Conservation (phyloP, 768 basidiomycete species). For the Mycena olivaceomarginata region DNA sequence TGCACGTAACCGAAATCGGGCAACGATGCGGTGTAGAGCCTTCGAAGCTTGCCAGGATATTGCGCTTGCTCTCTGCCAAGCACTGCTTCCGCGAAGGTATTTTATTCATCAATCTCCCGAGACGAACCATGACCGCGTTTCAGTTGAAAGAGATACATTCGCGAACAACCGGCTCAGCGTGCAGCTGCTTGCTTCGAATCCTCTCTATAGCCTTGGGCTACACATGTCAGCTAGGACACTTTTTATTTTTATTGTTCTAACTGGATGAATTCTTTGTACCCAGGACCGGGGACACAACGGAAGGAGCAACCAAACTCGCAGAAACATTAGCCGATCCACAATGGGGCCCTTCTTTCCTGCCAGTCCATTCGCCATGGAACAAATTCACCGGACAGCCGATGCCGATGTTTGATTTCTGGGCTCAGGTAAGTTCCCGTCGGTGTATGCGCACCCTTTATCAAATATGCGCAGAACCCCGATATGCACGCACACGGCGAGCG, state of each 20-base stretch:
- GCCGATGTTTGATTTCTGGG: slow-evolving; percentile 43
- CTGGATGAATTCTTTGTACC: not conserved
- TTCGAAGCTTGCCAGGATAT: slow-evolving; percentile 51
- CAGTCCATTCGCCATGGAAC: slow-evolving; percentile 39
- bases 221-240: slow-evolving; percentile 28
- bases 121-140: not conserved
- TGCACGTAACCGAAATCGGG: slow-evolving; percentile 49
- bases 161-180: slow-evolving; percentile 52
- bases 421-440: slow-evolving; percentile 13
- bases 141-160: slow-evolving; percentile 49
- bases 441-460: not conserved
- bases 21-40: slow-evolving; percentile 44
- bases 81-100: slow-evolving; percentile 55
- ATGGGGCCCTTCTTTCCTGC: slow-evolving; percentile 41
- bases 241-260: not conserved
- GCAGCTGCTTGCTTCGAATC: slow-evolving; percentile 41
- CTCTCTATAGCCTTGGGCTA: slow-evolving; percentile 41
- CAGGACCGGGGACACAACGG: slow-evolving; percentile 41
- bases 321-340: slow-evolving; percentile 41
- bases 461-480: slow-evolving; percentile 23
- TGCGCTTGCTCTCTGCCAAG: slow-evolving; percentile 51
- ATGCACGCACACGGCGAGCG: slow-evolving; percentile 30
- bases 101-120: not conserved
- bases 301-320: slow-evolving; percentile 29
- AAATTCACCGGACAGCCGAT: slow-evolving; percentile 30